These are phyloP conservation scores for Botryotinia convoluta DNA, from an alignment of 2,329 filamentous ascomycete species.

Conservation along the genomic window DNA sequence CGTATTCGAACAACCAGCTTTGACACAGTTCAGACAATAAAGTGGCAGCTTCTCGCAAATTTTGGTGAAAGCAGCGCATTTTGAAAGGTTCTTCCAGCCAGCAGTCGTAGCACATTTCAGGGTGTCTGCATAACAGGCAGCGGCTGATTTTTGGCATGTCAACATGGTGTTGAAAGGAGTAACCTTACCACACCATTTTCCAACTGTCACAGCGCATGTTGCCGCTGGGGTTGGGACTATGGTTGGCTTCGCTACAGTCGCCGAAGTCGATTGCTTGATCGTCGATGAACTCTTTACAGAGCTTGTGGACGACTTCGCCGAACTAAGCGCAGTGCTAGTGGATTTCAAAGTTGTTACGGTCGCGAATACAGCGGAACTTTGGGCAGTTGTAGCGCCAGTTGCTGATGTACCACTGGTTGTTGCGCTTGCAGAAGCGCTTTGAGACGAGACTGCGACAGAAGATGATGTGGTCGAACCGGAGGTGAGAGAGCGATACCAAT, in stretches of 20 bases:
- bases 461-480: neutral
- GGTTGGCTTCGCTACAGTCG: neutral
- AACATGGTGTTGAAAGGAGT: conserved; percentile 3
- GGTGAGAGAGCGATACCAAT: conserved; percentile 42
- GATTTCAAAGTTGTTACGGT: neutral
- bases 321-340: neutral
- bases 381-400: neutral
- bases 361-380: neutral
- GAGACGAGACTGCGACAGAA: neutral
- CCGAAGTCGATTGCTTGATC: neutral
- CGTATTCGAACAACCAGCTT: neutral
- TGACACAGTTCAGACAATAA: conserved; percentile 10
- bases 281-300: neutral
- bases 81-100: neutral
- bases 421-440: neutral
- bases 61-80: conserved; percentile 2
- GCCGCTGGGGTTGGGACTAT: neutral
- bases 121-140: conserved; percentile 10
- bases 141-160: conserved; percentile 18
- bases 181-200: conserved; percentile 16
- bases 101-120: conserved; percentile 8
- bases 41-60: conserved; percentile 16
- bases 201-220: conserved; percentile 11
- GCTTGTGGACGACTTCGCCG: neutral
- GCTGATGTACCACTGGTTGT: neutral